phyloP scores from a whole-genome alignment of 371 early-diverging fungal genomes.

The Rhizopus delemar region DNA sequence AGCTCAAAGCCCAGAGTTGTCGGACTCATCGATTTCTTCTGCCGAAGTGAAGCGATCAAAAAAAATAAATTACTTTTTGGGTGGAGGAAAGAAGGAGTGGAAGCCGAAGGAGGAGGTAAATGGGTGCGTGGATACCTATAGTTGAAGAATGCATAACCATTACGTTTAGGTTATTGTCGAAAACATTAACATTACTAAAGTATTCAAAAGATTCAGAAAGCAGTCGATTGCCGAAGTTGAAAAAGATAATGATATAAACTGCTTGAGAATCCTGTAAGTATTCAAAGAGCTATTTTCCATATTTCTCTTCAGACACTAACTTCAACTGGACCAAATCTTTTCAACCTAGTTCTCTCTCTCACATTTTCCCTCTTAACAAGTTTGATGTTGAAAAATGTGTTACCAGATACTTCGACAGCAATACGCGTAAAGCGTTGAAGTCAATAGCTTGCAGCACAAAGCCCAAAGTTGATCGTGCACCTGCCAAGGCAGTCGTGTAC shows the following conservation, averaged over 20 bases:
- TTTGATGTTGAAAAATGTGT: constrained; percentile 16
- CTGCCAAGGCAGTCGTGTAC: constrained; percentile 17
- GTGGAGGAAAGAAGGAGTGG: constrained; percentile 3
- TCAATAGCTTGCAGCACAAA: constrained; percentile 8
- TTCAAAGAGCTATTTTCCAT: constrained; percentile 40
- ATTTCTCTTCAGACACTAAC: constrained; percentile 11
- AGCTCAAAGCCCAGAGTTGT: no score
- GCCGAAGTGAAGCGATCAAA: no score
- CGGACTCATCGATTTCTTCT: no score
- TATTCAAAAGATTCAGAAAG: constrained; percentile 14
- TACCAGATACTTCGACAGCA: constrained; percentile 11
- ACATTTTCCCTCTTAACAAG: constrained; percentile 19
- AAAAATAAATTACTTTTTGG: background rate
- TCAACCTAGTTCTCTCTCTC: constrained; percentile 17
- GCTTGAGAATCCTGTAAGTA: constrained; percentile 23
- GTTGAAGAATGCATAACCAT: constrained; percentile 9
- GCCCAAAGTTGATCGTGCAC: constrained; percentile 15
- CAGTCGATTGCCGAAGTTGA: constrained; percentile 11
- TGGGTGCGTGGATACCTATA: constrained; percentile 13
- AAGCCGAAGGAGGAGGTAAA: constrained; percentile 20
- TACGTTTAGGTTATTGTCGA: constrained; percentile 16
- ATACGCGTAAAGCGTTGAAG: constrained; percentile 11
- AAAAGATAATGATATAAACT: constrained; percentile 7
- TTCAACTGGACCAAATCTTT: constrained; percentile 14
- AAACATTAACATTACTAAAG: constrained; percentile 13